Conservation (phyloP, 2,329 filamentous ascomycete species). For the Sporothrix variecibatus region DNA sequence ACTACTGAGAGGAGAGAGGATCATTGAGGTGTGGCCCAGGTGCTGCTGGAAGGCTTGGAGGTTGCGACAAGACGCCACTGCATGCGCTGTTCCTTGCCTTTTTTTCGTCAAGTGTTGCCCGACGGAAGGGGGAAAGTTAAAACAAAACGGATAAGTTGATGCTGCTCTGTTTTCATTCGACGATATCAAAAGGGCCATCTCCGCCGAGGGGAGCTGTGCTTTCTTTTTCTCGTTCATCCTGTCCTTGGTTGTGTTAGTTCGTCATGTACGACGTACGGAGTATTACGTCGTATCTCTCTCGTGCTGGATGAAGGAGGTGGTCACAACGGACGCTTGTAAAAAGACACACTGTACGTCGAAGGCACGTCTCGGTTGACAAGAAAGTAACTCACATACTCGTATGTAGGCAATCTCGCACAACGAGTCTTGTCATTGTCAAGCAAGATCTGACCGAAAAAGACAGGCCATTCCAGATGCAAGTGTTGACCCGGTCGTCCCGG, state of each 20-base stretch:
- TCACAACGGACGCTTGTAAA: not conserved
- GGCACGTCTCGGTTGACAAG: not conserved
- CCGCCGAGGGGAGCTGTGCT: not conserved
- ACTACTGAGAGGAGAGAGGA: too few relatives aligned
- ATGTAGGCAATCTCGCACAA: not conserved
- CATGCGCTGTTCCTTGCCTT: not conserved
- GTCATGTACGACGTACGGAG: not conserved
- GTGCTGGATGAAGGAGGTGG: not conserved
- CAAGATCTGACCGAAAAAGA: not conserved
- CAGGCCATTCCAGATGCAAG: not conserved
- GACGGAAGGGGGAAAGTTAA: not conserved
- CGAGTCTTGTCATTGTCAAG: not conserved
- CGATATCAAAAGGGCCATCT: not conserved
- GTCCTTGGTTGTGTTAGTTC: not conserved
- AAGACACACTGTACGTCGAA: not conserved
- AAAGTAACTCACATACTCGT: too few relatives aligned
- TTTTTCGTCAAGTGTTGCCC: constrained; percentile 6
- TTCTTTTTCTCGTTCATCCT: constrained; percentile 5
- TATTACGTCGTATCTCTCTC: too few relatives aligned
- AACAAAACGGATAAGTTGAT: not conserved
- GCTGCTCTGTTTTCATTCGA: not conserved
- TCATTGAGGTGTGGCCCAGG: not conserved
- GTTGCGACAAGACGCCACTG: not conserved
- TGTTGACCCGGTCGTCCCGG: not conserved
- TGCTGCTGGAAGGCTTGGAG: constrained; percentile 1